These are phyloP conservation scores for Seiridium cupressi DNA, from an alignment of 2,329 filamentous ascomycete species.

Conservation along the genomic window DNA sequence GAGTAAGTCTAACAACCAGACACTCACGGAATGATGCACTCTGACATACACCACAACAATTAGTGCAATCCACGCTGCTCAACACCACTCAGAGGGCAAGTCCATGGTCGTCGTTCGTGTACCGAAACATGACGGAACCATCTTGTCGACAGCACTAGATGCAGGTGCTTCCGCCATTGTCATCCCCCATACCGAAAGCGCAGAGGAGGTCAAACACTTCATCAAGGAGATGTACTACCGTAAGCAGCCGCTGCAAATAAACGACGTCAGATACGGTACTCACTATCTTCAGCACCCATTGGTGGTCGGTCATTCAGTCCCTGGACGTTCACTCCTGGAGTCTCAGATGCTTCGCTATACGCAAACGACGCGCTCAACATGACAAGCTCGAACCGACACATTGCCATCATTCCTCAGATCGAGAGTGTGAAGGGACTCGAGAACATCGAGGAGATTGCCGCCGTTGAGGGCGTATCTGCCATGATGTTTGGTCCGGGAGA, in stretches of 20 bases:
- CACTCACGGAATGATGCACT: not conserved
- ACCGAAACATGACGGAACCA: conserved; percentile 17
- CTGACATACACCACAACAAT: not conserved
- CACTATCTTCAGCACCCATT: conserved; percentile 10
- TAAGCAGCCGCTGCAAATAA: not conserved
- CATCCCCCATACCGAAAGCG: conserved; percentile 19
- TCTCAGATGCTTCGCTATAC: conserved; percentile 18
- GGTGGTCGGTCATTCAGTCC: conserved; percentile 16
- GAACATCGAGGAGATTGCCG: conserved; percentile 21
- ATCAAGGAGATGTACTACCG: conserved; percentile 19
- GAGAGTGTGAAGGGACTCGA: conserved; percentile 20
- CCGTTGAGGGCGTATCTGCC: conserved; percentile 11
- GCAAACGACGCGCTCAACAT: conserved; percentile 18
- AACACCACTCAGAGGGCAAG: conserved; percentile 21
- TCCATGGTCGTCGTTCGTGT: conserved; percentile 17
- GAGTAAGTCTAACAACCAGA: conserved; percentile 6
- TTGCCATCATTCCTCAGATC: conserved; percentile 19
- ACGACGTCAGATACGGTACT: no score
- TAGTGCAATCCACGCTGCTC: conserved; percentile 17
- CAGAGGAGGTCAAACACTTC: conserved; percentile 16
- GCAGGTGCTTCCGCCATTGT: conserved; percentile 18
- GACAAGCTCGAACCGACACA: conserved; percentile 18
- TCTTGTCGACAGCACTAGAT: conserved; percentile 18
- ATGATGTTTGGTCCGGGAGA: conserved; percentile 19
- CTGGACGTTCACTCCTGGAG: conserved; percentile 18